A percentile compares a stretch with the other conserved stretches of the same genome.
phyloP scores from a whole-genome alignment of 768 basidiomycete genomes.

The Saitozyma podzolica region DNA sequence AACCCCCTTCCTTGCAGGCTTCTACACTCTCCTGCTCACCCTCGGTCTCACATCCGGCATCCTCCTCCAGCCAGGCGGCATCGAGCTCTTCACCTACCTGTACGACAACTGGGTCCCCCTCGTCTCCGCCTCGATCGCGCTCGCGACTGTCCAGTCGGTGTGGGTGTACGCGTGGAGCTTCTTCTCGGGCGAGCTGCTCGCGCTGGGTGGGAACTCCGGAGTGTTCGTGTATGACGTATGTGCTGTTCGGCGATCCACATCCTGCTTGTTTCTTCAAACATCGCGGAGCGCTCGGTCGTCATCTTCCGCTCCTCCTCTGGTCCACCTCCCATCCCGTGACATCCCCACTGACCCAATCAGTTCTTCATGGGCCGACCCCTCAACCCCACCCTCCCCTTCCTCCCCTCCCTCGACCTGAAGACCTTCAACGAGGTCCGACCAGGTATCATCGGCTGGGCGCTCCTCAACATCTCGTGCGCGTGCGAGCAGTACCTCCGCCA shows the following conservation, averaged over 20 bases:
- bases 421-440: conserved; percentile 82
- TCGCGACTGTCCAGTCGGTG: conserved; percentile 73
- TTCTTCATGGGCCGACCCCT: conserved; percentile 60
- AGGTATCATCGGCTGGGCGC: conserved; percentile 85
- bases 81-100: conserved; percentile 78
- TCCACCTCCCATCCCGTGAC: too few relatives aligned
- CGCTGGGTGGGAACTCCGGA: conserved; percentile 88
- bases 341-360: conserved; percentile 15
- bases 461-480: conserved; percentile 84
- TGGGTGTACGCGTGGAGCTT: conserved; percentile 73
- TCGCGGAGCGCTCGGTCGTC: too few relatives aligned
- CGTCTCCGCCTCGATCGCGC: conserved; percentile 73
- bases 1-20: conserved; percentile 60
- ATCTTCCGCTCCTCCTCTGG: too few relatives aligned
- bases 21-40: conserved; percentile 80
- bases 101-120: conserved; percentile 92
- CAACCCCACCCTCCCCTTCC: conserved; percentile 63
- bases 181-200: conserved; percentile 68
- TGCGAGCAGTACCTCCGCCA: conserved; percentile 85
- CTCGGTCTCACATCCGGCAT: conserved; percentile 70
- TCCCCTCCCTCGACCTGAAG: conserved; percentile 67
- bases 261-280: too few relatives aligned
- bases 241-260: conserved; percentile 13
- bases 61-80: conserved; percentile 69
- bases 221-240: conserved; percentile 86